phyloP scores from a whole-genome alignment of 1,139 yeast species.

The Sugiyamaella japonica region DNA sequence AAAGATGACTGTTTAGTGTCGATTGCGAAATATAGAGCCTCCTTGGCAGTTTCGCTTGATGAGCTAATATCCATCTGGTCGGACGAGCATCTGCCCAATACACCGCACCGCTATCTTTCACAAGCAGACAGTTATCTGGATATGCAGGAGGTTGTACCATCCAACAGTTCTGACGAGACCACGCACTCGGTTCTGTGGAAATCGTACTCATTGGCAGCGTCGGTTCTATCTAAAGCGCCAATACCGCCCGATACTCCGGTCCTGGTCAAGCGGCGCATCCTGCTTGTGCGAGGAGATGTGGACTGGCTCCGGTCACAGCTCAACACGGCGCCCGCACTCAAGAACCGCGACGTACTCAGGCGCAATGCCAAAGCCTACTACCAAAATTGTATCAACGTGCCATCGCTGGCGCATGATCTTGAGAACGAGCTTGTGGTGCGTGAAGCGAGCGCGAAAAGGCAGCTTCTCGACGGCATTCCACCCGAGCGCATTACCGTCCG shows the following conservation, averaged over 20 bases:
- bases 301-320: constrained; percentile 31
- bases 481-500: constrained; percentile 3
- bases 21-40: constrained; percentile 23
- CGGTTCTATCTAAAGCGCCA: constrained; percentile 14
- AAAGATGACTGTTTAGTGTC: constrained; percentile 26
- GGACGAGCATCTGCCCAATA: constrained; percentile 24
- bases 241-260: constrained; percentile 17
- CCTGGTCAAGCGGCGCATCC: constrained; percentile 21
- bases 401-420: constrained; percentile 19
- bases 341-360: constrained; percentile 26
- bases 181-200: constrained; percentile 17
- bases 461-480: constrained; percentile 15
- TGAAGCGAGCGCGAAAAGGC: constrained; percentile 24
- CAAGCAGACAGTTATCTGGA: constrained; percentile 33
- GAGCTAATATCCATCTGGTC: constrained; percentile 21
- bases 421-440: constrained; percentile 24
- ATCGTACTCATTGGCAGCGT: constrained; percentile 21
- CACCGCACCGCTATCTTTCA: constrained; percentile 27
- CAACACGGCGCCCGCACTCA: constrained; percentile 26
- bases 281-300: constrained; percentile 33
- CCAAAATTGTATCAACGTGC: constrained; percentile 29
- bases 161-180: not conserved
- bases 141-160: constrained; percentile 21
- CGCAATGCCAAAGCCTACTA: constrained; percentile 32
- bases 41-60: constrained; percentile 8